phyloP scores from a whole-genome alignment of 257 asterid genomes.

The Forsythia suspensa region DNA sequence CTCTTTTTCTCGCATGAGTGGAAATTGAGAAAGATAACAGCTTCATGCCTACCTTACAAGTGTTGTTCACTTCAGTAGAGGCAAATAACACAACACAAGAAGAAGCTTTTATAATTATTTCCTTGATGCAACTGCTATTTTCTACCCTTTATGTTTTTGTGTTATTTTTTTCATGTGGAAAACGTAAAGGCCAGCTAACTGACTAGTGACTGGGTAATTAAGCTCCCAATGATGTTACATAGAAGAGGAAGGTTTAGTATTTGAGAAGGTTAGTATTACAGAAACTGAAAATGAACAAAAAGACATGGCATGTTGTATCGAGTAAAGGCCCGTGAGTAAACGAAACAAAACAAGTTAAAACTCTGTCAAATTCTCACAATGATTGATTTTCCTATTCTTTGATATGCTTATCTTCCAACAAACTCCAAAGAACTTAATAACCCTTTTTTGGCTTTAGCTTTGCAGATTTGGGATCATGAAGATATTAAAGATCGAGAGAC shows the following conservation, averaged over 20 bases:
- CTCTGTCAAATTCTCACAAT: too few relatives aligned
- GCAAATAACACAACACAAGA: neutral
- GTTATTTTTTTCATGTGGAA: neutral
- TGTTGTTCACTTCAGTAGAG: conserved; percentile 15
- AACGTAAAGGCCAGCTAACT: conserved; percentile 30
- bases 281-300: too few relatives aligned
- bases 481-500: neutral
- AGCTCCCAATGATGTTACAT: conserved; percentile 16
- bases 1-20: too few relatives aligned
- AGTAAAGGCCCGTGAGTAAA: too few relatives aligned
- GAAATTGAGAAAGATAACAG: too few relatives aligned
- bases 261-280: neutral
- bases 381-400: neutral
- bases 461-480: conserved; percentile 23
- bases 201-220: too few relatives aligned
- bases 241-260: conserved; percentile 20
- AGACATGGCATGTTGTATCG: too few relatives aligned
- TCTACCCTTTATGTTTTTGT: neutral
- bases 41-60: conserved; percentile 7
- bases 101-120: neutral
- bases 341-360: too few relatives aligned
- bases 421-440: conserved; percentile 13
- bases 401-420: conserved; percentile 5
- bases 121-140: neutral
- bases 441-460: conserved; percentile 7